Conservation (phyloP, 352 stramenopile species). For the Pythium phragmiticola region DNA sequence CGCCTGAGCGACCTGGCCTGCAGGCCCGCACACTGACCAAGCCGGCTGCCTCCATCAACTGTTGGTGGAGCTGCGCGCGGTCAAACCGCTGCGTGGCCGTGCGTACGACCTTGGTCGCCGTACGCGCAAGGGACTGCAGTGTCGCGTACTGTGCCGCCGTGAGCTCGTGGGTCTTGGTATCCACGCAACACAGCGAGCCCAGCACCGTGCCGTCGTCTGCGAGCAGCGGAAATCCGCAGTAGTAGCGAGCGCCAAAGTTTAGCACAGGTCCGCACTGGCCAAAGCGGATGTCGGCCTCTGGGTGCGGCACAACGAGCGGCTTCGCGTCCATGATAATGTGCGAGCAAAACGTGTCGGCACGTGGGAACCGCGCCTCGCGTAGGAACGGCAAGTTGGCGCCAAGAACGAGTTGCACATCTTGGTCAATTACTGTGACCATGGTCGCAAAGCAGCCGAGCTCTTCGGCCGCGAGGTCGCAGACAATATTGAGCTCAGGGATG, state of each 20-base stretch:
- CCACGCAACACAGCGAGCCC: constrained; percentile 59
- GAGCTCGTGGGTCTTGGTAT: constrained; percentile 44
- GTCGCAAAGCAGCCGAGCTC: constrained; percentile 55
- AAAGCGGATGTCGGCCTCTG: constrained; percentile 66
- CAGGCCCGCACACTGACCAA: not conserved
- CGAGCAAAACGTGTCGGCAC: constrained; percentile 50
- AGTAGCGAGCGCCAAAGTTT: constrained; percentile 44
- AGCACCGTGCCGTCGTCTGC: constrained; percentile 47
- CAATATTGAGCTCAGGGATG: constrained; percentile 60
- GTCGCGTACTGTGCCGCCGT: constrained; percentile 55
- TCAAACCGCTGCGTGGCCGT: constrained; percentile 9
- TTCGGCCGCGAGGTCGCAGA: constrained; percentile 53
- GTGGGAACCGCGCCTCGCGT: constrained; percentile 38
- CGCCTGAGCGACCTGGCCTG: not conserved
- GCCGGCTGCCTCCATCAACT: constrained; percentile 6
- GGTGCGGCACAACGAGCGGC: constrained; percentile 56
- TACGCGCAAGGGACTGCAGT: constrained; percentile 43
- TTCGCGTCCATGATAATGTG: constrained; percentile 61
- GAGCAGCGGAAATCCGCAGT: constrained; percentile 68
- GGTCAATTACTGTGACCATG: constrained; percentile 59
- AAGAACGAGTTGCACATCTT: constrained; percentile 43
- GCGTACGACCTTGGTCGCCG: constrained; percentile 21
- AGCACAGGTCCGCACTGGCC: constrained; percentile 22
- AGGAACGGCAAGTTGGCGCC: constrained; percentile 39
- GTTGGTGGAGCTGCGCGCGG: constrained; percentile 3